These are phyloP conservation scores for Colletotrichum cordylinicola DNA, from an alignment of 2,329 filamentous ascomycete genomes.

Conservation along the genomic window DNA sequence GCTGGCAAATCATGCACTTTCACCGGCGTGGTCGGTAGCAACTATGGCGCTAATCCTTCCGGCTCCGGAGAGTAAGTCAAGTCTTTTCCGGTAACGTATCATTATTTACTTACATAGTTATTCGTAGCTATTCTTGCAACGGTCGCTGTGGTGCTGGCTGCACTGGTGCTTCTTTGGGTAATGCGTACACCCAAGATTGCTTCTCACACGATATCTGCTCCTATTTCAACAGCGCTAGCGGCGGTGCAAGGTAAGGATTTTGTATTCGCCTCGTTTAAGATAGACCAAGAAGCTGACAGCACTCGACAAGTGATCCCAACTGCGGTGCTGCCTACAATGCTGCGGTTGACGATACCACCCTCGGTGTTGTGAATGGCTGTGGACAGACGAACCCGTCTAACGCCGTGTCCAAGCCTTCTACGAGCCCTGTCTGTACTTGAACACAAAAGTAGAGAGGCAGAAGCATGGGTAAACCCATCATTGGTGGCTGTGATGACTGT, in stretches of 20 bases:
- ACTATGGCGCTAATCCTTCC: constrained; percentile 48
- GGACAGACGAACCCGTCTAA: constrained; percentile 38
- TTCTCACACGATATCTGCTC: constrained; percentile 57
- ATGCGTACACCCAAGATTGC: constrained; percentile 56
- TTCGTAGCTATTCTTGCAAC: constrained; percentile 52
- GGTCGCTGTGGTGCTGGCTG: constrained; percentile 54
- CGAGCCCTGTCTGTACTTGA: constrained; percentile 29
- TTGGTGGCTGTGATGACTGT: not conserved
- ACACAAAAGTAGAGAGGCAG: not conserved
- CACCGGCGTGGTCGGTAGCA: constrained; percentile 50
- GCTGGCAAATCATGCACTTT: constrained; percentile 47
- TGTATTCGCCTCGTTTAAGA: not conserved
- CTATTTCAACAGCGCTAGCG: constrained; percentile 54
- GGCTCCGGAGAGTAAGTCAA: constrained; percentile 46
- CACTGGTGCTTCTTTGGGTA: constrained; percentile 45
- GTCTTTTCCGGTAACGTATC: not conserved
- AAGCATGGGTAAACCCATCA: not conserved
- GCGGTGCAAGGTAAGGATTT: constrained; percentile 44
- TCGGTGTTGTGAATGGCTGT: constrained; percentile 40
- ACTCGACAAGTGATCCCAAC: constrained; percentile 45
- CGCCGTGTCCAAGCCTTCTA: constrained; percentile 29
- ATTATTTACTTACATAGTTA: not conserved
- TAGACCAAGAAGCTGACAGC: not conserved
- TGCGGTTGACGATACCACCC: constrained; percentile 47
- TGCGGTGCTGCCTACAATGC: constrained; percentile 49